These are phyloP conservation scores for Aspergillus sclerotiicarbonarius DNA, from an alignment of 495 filamentous ascomycete species.

Conservation along the genomic window DNA sequence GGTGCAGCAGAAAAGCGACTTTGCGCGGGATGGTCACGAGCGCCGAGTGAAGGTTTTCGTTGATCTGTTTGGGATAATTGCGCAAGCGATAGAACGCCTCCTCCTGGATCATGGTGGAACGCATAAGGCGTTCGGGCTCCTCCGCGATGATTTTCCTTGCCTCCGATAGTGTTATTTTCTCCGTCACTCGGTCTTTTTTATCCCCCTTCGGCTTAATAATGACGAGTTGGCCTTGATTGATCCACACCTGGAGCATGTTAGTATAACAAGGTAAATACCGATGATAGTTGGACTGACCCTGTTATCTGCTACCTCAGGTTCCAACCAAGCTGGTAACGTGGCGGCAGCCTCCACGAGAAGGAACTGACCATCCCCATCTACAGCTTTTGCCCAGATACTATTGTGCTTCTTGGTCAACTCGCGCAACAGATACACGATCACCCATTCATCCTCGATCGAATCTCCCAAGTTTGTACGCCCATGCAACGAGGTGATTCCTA, in stretches of 20 bases:
- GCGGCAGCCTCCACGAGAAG: constrained; percentile 92
- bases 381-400: constrained; percentile 77
- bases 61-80: constrained; percentile 75
- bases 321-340: constrained; percentile 83
- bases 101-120: constrained; percentile 69
- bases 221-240: constrained; percentile 67
- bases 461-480: constrained; percentile 86
- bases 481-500: constrained; percentile 51
- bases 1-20: constrained; percentile 76
- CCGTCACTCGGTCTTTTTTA: constrained; percentile 33
- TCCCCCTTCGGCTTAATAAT: constrained; percentile 63
- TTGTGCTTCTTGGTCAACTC: constrained; percentile 71
- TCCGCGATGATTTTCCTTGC: constrained; percentile 57
- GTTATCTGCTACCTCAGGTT: constrained; percentile 84
- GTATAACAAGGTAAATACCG: not conserved
- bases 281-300: constrained; percentile 47
- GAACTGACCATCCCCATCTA: constrained; percentile 91
- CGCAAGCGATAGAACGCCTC: constrained; percentile 87
- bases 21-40: constrained; percentile 73
- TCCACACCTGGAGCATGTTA: constrained; percentile 58
- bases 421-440: constrained; percentile 87
- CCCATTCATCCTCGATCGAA: constrained; percentile 95
- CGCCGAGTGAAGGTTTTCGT: constrained; percentile 67
- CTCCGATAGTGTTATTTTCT: constrained; percentile 56
- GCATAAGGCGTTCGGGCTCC: constrained; percentile 53